These are phyloP conservation scores for Oldenlandia corymbosa DNA, from an alignment of 257 asterid species.

Conservation along the genomic window DNA sequence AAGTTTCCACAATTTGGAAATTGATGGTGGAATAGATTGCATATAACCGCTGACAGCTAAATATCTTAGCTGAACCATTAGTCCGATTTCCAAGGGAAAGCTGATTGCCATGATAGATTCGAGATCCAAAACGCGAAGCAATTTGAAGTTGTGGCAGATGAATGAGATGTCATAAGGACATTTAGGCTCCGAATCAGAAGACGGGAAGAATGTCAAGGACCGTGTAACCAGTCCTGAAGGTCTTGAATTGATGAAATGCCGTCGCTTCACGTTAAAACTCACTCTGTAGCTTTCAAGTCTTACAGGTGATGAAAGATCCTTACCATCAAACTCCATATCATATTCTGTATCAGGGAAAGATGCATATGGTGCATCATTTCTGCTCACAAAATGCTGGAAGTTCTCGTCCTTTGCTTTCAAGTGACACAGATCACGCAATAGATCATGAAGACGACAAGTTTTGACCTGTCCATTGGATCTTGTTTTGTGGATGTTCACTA, in stretches of 20 bases:
- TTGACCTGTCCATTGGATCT: constrained; percentile 16
- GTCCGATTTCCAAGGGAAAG: constrained; percentile 38
- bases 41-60: constrained; percentile 31
- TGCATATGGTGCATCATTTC: neutral
- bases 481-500: constrained; percentile 11
- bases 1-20: constrained; percentile 40
- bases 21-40: constrained; percentile 31
- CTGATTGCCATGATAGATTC: constrained; percentile 22
- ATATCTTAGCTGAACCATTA: constrained; percentile 32
- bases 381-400: constrained; percentile 8
- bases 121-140: constrained; percentile 34
- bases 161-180: constrained; percentile 28
- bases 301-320: no score
- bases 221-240: constrained; percentile 33
- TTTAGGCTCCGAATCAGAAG: constrained; percentile 22
- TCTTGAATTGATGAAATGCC: constrained; percentile 29
- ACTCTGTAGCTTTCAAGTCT: no score
- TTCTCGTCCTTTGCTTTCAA: constrained; percentile 5
- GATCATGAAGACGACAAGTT: constrained; percentile 20
- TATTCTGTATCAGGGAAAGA: constrained; percentile 1
- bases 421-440: constrained; percentile 17
- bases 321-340: constrained; percentile 25
- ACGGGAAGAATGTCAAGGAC: constrained; percentile 37
- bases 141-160: constrained; percentile 31
- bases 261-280: no score